Conservation (phyloP, 1,284 basidiomycete species). For the Veloboletus limbatus region DNA sequence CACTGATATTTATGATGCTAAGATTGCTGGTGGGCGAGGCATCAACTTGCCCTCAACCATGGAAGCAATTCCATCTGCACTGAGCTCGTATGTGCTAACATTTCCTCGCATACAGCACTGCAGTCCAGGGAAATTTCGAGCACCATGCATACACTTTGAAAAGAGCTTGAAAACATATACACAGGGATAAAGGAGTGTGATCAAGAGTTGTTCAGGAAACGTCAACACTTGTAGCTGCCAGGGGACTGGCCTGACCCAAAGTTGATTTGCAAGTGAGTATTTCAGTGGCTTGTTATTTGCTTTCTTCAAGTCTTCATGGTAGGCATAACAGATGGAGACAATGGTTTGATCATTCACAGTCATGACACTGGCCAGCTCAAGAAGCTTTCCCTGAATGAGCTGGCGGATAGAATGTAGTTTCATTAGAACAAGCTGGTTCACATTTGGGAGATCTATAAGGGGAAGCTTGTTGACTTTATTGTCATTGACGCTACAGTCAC, state of each 20-base stretch:
- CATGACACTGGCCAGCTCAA: too few species aligned
- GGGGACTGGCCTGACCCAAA: not conserved
- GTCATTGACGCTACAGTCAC: too few species aligned
- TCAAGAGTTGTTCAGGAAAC: not conserved
- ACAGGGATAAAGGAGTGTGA: not conserved
- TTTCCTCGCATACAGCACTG: constrained; percentile 23
- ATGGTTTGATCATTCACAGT: too few species aligned
- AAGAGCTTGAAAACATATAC: constrained; percentile 35
- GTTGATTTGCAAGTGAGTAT: too few species aligned
- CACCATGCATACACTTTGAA: constrained; percentile 11
- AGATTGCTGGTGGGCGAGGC: constrained; percentile 20
- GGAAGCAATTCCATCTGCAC: constrained; percentile 6
- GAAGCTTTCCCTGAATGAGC: too few species aligned
- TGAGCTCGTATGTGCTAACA: constrained; percentile 17
- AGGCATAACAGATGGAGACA: too few species aligned
- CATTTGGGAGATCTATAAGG: too few species aligned
- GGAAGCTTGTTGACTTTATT: too few species aligned
- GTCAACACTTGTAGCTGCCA: not conserved
- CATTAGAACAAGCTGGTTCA: too few species aligned
- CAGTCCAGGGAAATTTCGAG: not conserved
- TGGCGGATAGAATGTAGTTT: too few species aligned
- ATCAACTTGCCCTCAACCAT: constrained; percentile 23
- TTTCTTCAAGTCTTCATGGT: too few species aligned
- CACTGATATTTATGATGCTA: constrained; percentile 30
- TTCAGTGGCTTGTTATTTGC: too few species aligned